Conservation (phyloP, 1,284 basidiomycete species). For the Naganishia albida region DNA sequence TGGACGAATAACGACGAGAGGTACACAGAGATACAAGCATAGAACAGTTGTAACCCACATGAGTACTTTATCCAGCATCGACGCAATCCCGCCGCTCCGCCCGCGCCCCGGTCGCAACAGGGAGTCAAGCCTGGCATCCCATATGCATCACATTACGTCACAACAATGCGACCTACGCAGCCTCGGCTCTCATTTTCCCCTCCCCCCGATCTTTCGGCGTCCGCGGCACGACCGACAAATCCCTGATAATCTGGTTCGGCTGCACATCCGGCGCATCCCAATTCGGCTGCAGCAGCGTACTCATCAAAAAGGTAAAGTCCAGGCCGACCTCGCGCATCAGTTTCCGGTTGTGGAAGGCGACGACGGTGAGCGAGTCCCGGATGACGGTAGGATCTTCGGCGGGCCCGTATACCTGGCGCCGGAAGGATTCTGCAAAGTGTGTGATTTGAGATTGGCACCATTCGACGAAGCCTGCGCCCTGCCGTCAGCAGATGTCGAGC, state of each 20-base stretch:
- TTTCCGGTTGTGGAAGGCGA: slow-evolving; percentile 75
- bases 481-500: slow-evolving; percentile 11
- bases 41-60: neutral
- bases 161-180: too few relatives aligned
- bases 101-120: too few relatives aligned
- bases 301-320: slow-evolving; percentile 83
- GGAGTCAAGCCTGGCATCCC: too few relatives aligned
- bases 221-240: slow-evolving; percentile 9
- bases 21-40: neutral
- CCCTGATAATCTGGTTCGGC: slow-evolving; percentile 27
- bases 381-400: slow-evolving; percentile 69
- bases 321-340: slow-evolving; percentile 87
- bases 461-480: slow-evolving; percentile 75
- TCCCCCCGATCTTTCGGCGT: slow-evolving; percentile 1
- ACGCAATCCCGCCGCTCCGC: too few relatives aligned
- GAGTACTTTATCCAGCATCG: too few relatives aligned
- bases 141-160: too few relatives aligned
- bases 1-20: too few relatives aligned
- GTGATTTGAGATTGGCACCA: slow-evolving; percentile 91
- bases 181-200: neutral
- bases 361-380: slow-evolving; percentile 73
- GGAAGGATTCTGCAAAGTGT: slow-evolving; percentile 79
- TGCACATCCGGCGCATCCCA: slow-evolving; percentile 17
- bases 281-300: slow-evolving; percentile 62
- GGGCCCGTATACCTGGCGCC: slow-evolving; percentile 84